phyloP scores from a whole-genome alignment of 352 stramenopile species.

The Thalassiosira livingstoniorum region DNA sequence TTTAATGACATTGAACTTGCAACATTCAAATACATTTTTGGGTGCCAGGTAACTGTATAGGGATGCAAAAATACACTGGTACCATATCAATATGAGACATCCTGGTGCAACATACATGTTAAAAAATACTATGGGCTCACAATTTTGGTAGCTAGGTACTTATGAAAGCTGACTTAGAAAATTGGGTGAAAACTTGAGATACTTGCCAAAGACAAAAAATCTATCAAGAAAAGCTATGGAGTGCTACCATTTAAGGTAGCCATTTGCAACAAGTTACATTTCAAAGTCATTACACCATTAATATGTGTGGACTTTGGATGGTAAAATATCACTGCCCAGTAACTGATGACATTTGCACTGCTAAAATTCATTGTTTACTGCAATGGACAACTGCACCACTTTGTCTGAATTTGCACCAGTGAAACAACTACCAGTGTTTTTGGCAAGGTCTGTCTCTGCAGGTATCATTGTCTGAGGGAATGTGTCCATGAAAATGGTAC shows the following conservation, averaged over 20 bases:
- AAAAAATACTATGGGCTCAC: conserved; percentile 19
- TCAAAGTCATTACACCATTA: neutral
- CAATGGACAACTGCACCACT: too few relatives aligned
- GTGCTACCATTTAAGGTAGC: neutral
- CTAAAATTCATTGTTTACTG: too few relatives aligned
- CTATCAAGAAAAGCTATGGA: neutral
- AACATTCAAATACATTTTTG: neutral
- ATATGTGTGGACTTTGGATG: conserved; percentile 9
- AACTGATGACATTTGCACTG: too few relatives aligned
- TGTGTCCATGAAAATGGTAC: conserved; percentile 43
- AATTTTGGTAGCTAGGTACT: neutral
- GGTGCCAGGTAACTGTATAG: neutral
- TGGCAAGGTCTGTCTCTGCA: conserved; percentile 42
- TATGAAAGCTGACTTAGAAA: conserved; percentile 1
- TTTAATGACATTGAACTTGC: neutral
- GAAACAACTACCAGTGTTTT: neutral
- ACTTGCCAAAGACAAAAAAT: conserved; percentile 26
- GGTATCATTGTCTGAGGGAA: conserved; percentile 36
- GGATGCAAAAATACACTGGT: neutral
- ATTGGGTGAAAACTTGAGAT: neutral
- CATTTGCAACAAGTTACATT: conserved; percentile 1
- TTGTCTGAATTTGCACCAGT: too few relatives aligned
- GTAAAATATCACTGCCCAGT: neutral
- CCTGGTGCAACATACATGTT: neutral
- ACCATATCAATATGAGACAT: conserved; percentile 5